Evolutionary conservation across 164 flowering plant genomes (phyloP).

Genomic region (Santalum album): DNA sequence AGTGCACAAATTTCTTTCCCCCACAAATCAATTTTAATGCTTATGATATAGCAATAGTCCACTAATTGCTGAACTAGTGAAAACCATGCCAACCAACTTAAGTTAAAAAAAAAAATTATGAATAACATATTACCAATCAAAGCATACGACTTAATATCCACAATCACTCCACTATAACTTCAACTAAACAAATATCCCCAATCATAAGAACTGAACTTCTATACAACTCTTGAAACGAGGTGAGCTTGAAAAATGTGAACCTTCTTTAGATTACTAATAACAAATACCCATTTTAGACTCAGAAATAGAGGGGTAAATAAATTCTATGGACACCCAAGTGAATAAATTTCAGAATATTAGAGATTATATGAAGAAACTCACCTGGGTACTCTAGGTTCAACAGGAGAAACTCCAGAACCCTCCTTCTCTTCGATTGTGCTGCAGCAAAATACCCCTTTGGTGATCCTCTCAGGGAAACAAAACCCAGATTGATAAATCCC

Average conservation of each 20-base stretch:
- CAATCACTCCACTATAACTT: too few relatives aligned
- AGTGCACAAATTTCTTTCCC: too few relatives aligned
- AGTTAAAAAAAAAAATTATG: too few relatives aligned
- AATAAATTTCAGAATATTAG: not conserved
- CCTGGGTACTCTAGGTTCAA: conserved; percentile 39
- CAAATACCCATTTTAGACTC: not conserved
- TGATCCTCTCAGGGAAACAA: conserved; percentile 14
- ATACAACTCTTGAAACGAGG: not conserved
- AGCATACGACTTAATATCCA: too few relatives aligned
- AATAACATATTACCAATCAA: too few relatives aligned
- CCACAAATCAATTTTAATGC: too few relatives aligned
- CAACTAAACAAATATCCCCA: not conserved
- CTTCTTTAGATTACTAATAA: too few relatives aligned
- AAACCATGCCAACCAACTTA: too few relatives aligned
- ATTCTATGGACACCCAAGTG: not conserved
- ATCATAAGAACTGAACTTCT: not conserved
- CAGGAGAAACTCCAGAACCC: conserved; percentile 25
- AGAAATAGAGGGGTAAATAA: not conserved
- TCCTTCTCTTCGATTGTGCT: conserved; percentile 22
- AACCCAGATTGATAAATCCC: conserved; percentile 38
- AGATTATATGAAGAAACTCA: conserved; percentile 12
- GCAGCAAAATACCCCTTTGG: conserved; percentile 25
- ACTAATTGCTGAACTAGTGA: too few relatives aligned
- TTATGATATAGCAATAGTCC: too few relatives aligned
- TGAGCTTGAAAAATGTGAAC: not conserved